Evolutionary conservation across 2,329 filamentous ascomycete genomes (phyloP).

Genomic region (Talaromyces marneffei): DNA sequence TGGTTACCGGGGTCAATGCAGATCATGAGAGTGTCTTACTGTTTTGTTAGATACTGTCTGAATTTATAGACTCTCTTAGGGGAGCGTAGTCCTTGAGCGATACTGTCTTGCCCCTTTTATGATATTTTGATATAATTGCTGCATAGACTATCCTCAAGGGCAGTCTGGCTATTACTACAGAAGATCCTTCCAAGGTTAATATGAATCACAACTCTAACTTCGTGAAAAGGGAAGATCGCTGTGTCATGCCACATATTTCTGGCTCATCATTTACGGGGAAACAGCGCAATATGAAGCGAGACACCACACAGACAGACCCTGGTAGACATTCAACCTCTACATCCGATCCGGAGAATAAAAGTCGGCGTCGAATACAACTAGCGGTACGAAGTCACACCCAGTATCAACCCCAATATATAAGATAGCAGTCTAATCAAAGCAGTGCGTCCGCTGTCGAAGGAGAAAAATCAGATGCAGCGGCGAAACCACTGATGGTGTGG

Average conservation of each 20-base stretch:
- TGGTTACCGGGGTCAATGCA: background rate
- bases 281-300: background rate
- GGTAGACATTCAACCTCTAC: background rate
- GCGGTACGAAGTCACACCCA: conserved; percentile 11
- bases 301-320: background rate
- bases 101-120: background rate
- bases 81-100: background rate
- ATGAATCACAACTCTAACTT: background rate
- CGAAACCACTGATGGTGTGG: conserved; percentile 66
- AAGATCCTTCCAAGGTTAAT: background rate
- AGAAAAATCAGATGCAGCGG: conserved; percentile 94
- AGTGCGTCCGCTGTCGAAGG: conserved; percentile 88
- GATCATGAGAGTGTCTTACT: background rate
- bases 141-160: background rate
- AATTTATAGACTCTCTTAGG: background rate
- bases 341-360: background rate
- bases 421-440: conserved; percentile 11
- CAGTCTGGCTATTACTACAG: background rate
- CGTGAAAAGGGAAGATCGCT: background rate
- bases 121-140: background rate
- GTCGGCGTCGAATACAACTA: conserved; percentile 20
- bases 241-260: background rate
- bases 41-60: background rate
- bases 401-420: background rate
- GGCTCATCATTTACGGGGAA: background rate